Conservation (phyloP, 768 basidiomycete genomes). For the Lentinula aciculospora region DNA sequence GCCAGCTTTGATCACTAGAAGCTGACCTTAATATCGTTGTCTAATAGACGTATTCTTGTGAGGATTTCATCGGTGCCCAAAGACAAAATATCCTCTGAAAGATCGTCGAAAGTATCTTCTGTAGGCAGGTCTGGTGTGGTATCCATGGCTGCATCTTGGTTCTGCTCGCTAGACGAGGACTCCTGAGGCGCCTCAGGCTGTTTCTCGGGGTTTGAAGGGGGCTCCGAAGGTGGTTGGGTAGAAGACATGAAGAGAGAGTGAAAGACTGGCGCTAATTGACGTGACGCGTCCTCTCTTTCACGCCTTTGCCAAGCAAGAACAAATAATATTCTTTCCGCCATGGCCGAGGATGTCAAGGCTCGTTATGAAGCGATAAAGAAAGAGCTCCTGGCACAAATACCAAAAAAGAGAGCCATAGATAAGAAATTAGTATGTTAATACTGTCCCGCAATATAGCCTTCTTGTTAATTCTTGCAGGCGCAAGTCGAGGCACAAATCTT, state of each 20-base stretch:
- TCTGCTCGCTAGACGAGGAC: constrained; percentile 23
- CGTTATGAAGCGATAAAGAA: constrained; percentile 71
- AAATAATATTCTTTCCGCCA: constrained; percentile 16
- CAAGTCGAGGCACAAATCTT: constrained; percentile 76
- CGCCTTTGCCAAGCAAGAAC: constrained; percentile 19
- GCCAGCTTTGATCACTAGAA: background rate
- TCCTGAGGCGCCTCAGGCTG: constrained; percentile 33
- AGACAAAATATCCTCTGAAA: constrained; percentile 81
- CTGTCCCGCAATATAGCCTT: background rate
- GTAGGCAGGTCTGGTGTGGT: constrained; percentile 63
- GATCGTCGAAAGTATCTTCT: constrained; percentile 86
- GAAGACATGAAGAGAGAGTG: constrained; percentile 45
- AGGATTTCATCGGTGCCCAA: constrained; percentile 82
- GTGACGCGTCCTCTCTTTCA: constrained; percentile 9
- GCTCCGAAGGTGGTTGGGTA: constrained; percentile 45
- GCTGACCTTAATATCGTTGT: constrained; percentile 91
- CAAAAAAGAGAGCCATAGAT: constrained; percentile 71
- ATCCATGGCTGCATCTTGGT: constrained; percentile 55
- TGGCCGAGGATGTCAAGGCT: constrained; percentile 60
- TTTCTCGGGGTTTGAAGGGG: constrained; percentile 47
- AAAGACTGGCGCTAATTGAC: background rate
- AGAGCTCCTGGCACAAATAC: constrained; percentile 67
- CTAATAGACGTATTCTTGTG: constrained; percentile 87
- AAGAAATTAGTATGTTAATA: constrained; percentile 59
- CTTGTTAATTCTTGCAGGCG: constrained; percentile 39